A percentile compares a stretch with the other conserved stretches of the same genome.
These are phyloP conservation scores for Aspergillus baeticus DNA, from an alignment of 495 filamentous ascomycete genomes.

Conservation along the genomic window DNA sequence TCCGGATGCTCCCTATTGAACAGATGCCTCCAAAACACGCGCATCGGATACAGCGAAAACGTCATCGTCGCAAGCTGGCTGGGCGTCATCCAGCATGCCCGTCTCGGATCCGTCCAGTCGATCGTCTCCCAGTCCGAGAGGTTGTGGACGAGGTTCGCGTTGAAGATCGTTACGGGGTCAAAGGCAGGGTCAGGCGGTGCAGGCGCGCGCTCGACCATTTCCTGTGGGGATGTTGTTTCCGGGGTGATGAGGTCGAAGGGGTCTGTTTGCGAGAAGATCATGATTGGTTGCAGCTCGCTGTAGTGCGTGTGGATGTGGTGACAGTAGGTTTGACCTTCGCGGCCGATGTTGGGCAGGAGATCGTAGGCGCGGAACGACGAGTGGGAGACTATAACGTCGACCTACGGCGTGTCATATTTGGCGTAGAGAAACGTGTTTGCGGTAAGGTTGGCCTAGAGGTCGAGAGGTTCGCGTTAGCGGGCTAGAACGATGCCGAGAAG, in stretches of 20 bases:
- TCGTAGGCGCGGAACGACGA: neutral
- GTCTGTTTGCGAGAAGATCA: constrained; percentile 7
- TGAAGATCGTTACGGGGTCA: constrained; percentile 3
- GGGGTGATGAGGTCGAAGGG: constrained; percentile 3
- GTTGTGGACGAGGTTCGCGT: neutral
- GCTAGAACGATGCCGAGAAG: constrained; percentile 1
- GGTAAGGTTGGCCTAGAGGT: neutral
- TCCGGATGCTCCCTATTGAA: neutral
- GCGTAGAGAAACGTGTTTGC: constrained; percentile 7
- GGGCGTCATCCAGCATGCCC: constrained; percentile 3
- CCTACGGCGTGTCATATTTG: constrained; percentile 3
- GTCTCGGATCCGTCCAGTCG: neutral
- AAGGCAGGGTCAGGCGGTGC: neutral
- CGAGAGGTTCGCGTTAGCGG: neutral
- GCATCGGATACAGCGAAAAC: neutral
- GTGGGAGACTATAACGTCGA: neutral
- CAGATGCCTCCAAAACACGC: neutral
- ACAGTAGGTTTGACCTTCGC: constrained; percentile 8
- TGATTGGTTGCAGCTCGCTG: constrained; percentile 1
- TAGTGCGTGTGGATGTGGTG: constrained; percentile 5
- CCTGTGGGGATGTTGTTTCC: neutral
- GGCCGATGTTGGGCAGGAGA: constrained; percentile 1
- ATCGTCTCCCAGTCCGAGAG: constrained; percentile 3
- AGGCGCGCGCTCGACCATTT: neutral
- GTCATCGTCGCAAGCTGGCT: neutral